Conservation (phyloP, 768 basidiomycete genomes). For the Mycena rebaudengoi region DNA sequence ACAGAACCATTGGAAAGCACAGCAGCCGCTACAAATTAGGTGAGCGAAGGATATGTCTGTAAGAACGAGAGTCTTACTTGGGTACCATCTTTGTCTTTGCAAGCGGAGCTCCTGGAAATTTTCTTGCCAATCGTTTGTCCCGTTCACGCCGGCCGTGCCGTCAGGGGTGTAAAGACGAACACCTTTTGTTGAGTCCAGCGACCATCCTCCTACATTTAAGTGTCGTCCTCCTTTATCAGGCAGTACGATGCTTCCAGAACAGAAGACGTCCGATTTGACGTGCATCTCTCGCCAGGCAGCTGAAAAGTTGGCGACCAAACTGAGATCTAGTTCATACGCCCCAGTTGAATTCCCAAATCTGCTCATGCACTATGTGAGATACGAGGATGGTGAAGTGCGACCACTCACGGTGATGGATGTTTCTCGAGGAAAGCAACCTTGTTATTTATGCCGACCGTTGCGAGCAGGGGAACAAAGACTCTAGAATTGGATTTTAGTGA, state of each 20-base stretch:
- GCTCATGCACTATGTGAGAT: not conserved
- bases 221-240: constrained; percentile 77
- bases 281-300: constrained; percentile 80
- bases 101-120: constrained; percentile 62
- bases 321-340: constrained; percentile 80
- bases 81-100: constrained; percentile 47
- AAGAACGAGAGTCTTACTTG: constrained; percentile 40
- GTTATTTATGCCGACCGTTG: constrained; percentile 82
- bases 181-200: constrained; percentile 74
- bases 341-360: constrained; percentile 74
- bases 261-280: constrained; percentile 82
- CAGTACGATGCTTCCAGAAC: constrained; percentile 75
- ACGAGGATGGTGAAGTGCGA: constrained; percentile 53
- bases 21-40: constrained; percentile 69
- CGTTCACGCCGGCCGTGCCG: constrained; percentile 71
- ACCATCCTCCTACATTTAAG: constrained; percentile 77
- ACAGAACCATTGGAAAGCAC: constrained; percentile 78
- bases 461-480: constrained; percentile 77
- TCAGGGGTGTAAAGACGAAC: constrained; percentile 78
- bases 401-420: too few species aligned
- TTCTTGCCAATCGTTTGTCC: constrained; percentile 85
- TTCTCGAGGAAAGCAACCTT: constrained; percentile 87
- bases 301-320: constrained; percentile 55
- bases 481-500: constrained; percentile 41
- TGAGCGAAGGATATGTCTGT: not conserved